Evolutionary conservation across 305 asterid genomes (phyloP).

Genomic region (Caryopteris hybrid): DNA sequence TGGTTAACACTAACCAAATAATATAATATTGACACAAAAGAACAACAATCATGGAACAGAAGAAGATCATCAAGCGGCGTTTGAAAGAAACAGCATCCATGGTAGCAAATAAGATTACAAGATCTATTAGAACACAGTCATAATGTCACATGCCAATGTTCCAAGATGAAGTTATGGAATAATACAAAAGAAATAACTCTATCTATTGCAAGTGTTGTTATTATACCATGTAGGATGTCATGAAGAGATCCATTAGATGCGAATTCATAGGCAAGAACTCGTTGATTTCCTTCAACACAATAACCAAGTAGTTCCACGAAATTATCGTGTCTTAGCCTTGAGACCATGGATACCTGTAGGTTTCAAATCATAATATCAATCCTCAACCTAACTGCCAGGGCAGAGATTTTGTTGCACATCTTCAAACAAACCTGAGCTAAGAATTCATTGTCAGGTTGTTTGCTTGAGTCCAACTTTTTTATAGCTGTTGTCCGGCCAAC

Average conservation of each 20-base stretch:
- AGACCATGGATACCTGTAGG: slow-evolving; percentile 46
- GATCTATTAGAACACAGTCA: neutral
- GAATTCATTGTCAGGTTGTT: slow-evolving; percentile 67
- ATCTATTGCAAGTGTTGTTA: neutral
- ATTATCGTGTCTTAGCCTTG: slow-evolving; percentile 42
- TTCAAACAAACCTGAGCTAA: slow-evolving; percentile 57
- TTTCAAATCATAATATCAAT: neutral
- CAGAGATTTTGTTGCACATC: neutral
- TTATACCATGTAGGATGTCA: slow-evolving; percentile 43
- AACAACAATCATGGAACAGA: neutral
- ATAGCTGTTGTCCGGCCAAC: slow-evolving; percentile 40
- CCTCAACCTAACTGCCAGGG: neutral
- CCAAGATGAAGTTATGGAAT: neutral
- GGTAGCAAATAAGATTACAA: neutral
- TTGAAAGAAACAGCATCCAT: neutral
- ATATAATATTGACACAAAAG: neutral
- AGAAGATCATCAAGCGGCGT: neutral
- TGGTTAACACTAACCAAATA: neutral
- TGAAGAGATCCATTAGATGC: slow-evolving; percentile 51
- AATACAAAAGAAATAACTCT: neutral
- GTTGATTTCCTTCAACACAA: slow-evolving; percentile 47
- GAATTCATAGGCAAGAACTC: slow-evolving; percentile 40
- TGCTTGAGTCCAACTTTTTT: slow-evolving; percentile 43
- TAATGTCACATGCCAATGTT: neutral
- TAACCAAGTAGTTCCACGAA: slow-evolving; percentile 49